Percentiles rank a stretch among this genome's conserved stretches.
phyloP scores from a whole-genome alignment of 768 basidiomycete genomes.

The Russula griseocarnosa region DNA sequence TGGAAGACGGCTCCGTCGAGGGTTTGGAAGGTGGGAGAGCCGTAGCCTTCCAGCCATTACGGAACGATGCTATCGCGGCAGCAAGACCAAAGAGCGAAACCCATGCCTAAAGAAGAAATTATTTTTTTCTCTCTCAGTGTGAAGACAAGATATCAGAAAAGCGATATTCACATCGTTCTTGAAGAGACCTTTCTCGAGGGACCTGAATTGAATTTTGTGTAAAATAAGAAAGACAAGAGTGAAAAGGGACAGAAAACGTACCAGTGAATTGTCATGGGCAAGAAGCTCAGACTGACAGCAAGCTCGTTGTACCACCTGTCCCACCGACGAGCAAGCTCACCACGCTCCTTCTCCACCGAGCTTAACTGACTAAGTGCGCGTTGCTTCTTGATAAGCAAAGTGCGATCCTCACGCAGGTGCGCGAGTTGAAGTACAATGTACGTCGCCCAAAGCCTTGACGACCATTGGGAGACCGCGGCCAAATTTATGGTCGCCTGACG shows the following conservation, averaged over 20 bases:
- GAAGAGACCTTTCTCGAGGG: slow-evolving; percentile 26
- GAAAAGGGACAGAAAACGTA: slow-evolving; percentile 33
- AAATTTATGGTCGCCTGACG: slow-evolving; percentile 42
- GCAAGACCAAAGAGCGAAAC: slow-evolving; percentile 21
- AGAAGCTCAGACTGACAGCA: slow-evolving; percentile 65
- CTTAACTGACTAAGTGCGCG: slow-evolving; percentile 41
- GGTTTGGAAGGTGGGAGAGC: slow-evolving; percentile 4
- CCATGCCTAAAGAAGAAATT: slow-evolving; percentile 15
- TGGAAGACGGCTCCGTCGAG: not conserved
- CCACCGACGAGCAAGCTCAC: slow-evolving; percentile 56
- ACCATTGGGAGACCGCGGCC: slow-evolving; percentile 57
- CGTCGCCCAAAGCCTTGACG: slow-evolving; percentile 74
- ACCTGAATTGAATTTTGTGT: slow-evolving; percentile 7
- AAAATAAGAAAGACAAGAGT: not conserved
- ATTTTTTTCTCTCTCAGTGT: not conserved
- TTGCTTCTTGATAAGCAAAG: slow-evolving; percentile 52
- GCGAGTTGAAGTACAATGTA: slow-evolving; percentile 76
- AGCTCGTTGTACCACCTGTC: slow-evolving; percentile 68
- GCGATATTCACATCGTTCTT: slow-evolving; percentile 17
- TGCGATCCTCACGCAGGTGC: slow-evolving; percentile 65
- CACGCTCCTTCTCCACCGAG: slow-evolving; percentile 42
- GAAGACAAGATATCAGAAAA: not conserved
- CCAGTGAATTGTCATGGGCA: slow-evolving; percentile 88
- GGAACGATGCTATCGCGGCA: slow-evolving; percentile 24
- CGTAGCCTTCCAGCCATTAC: slow-evolving; percentile 27